These are phyloP conservation scores for Galerina marginata DNA, from an alignment of 768 basidiomycete species.

Conservation along the genomic window DNA sequence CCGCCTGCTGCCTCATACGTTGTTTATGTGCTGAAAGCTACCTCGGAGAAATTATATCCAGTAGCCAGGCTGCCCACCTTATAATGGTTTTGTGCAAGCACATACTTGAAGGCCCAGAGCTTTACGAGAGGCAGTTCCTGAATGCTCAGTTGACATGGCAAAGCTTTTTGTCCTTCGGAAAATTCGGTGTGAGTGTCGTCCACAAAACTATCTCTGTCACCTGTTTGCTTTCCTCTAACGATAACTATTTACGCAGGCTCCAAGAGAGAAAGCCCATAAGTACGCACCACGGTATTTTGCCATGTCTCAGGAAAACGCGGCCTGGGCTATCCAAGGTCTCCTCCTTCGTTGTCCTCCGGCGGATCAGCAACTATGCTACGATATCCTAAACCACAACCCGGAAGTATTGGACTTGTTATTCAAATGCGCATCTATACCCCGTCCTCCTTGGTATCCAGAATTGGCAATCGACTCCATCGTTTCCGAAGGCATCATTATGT, in stretches of 20 bases:
- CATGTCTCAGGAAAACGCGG: slow-evolving; percentile 31
- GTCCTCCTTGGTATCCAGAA: slow-evolving; percentile 33
- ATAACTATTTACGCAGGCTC: slow-evolving; percentile 16
- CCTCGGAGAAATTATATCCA: slow-evolving; percentile 25
- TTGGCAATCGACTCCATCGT: slow-evolving; percentile 25
- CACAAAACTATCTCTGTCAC: too few relatives aligned
- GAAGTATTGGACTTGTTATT: slow-evolving; percentile 26
- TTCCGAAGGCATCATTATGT: slow-evolving; percentile 20
- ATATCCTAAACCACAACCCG: slow-evolving; percentile 26
- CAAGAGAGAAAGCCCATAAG: slow-evolving; percentile 19
- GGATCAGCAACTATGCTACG: slow-evolving; percentile 18
- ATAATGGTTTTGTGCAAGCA: slow-evolving; percentile 30
- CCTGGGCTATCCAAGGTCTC: slow-evolving; percentile 17
- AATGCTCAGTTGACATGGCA: slow-evolving; percentile 30
- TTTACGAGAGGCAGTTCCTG: slow-evolving; percentile 22
- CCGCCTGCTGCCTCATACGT: slow-evolving; percentile 23
- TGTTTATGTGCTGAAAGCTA: slow-evolving; percentile 26
- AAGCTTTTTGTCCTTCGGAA: too few relatives aligned
- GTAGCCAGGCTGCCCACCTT: slow-evolving; percentile 25
- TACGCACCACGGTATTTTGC: slow-evolving; percentile 34
- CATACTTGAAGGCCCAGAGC: slow-evolving; percentile 29
- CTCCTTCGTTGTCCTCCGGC: slow-evolving; percentile 22
- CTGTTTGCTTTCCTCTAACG: slow-evolving; percentile 13
- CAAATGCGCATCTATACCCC: slow-evolving; percentile 23
- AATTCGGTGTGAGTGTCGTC: too few relatives aligned